phyloP scores from a whole-genome alignment of 1,139 yeast species.

The Suhomyces wounanorum region DNA sequence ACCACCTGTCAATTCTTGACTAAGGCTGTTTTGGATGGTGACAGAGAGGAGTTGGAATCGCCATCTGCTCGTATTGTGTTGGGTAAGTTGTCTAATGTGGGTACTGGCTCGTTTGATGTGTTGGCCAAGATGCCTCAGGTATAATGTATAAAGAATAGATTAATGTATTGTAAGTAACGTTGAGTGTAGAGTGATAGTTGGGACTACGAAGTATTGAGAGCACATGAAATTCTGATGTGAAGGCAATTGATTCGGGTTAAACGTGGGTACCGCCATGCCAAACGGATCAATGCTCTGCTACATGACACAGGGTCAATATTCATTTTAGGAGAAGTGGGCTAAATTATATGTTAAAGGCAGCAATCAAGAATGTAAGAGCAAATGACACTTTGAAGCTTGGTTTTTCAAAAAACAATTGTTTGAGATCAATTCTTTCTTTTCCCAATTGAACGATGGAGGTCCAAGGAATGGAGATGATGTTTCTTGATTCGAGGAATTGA shows the following conservation, averaged over 20 bases:
- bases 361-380: conserved; percentile 57
- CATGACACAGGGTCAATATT: background rate
- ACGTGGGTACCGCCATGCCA: background rate
- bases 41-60: conserved; percentile 81
- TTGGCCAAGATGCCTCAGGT: conserved; percentile 61
- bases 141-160: conserved; percentile 8
- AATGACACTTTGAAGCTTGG: conserved; percentile 69
- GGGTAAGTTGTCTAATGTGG: conserved; percentile 89
- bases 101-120: conserved; percentile 95
- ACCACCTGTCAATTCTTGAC: conserved; percentile 97
- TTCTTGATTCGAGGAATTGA: conserved; percentile 63
- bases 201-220: too few species aligned
- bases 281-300: background rate
- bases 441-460: conserved; percentile 48
- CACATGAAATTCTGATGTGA: too few species aligned
- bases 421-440: conserved; percentile 47
- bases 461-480: conserved; percentile 55
- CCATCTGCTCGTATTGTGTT: conserved; percentile 95
- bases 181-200: background rate
- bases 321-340: background rate
- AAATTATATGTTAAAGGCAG: conserved; percentile 57
- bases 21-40: conserved; percentile 92
- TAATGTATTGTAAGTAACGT: conserved; percentile 2
- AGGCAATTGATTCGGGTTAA: background rate
- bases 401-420: conserved; percentile 57